A percentile compares a stretch with the other conserved stretches of the same genome.
Conservation (phyloP, 768 basidiomycete genomes). For the Crassisporium funariophilum region DNA sequence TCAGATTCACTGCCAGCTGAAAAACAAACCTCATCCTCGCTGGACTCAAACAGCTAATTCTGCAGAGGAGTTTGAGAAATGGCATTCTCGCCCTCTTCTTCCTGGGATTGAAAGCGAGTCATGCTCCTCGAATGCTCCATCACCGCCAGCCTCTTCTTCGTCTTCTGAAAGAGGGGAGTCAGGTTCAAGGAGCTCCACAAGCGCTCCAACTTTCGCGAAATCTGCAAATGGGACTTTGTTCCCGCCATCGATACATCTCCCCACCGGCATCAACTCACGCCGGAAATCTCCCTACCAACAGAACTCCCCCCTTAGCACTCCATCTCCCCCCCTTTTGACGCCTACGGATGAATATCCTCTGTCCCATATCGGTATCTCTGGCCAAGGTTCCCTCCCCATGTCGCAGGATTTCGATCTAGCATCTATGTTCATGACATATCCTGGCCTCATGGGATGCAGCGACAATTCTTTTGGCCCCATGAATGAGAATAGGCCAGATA, state of each 20-base stretch:
- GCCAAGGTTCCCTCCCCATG: conserved; percentile 6
- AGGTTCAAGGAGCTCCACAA: conserved; percentile 8
- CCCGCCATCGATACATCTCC: conserved; percentile 19
- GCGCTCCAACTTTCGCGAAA: conserved; percentile 15
- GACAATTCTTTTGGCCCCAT: conserved; percentile 22
- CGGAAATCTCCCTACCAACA: conserved; percentile 28
- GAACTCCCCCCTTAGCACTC: conserved; percentile 36
- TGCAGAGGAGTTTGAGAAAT: conserved; percentile 31
- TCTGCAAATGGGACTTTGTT: conserved; percentile 17
- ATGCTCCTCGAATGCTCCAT: conserved; percentile 28
- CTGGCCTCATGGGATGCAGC: conserved; percentile 27
- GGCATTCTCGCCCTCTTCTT: conserved; percentile 24
- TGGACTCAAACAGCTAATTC: conserved; percentile 54
- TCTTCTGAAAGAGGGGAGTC: conserved; percentile 32
- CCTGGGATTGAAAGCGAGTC: conserved; percentile 17
- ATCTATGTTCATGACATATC: conserved; percentile 42
- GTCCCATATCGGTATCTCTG: conserved; percentile 30
- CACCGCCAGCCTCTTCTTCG: conserved; percentile 30
- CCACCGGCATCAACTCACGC: conserved; percentile 29
- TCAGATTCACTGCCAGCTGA: conserved; percentile 44
- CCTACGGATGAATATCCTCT: conserved; percentile 47
- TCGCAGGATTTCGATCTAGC: conserved; percentile 43
- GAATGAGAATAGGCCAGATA: conserved; percentile 25
- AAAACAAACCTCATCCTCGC: conserved; percentile 72
- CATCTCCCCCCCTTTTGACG: conserved; percentile 44